Conservation (phyloP, 2,329 filamentous ascomycete species). For the Curvularia verruculosa region DNA sequence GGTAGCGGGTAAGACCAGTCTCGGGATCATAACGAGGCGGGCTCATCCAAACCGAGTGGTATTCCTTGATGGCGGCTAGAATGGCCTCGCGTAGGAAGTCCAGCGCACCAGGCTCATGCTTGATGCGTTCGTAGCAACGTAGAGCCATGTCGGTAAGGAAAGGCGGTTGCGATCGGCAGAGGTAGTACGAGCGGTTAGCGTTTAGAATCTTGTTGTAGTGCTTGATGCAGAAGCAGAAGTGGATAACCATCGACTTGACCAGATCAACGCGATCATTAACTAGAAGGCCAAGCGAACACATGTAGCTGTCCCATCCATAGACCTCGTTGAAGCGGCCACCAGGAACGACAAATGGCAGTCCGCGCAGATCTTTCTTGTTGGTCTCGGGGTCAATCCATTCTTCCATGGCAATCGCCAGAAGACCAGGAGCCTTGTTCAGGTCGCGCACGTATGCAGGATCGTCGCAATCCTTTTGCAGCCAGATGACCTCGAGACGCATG, state of each 20-base stretch:
- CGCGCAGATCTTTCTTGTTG: constrained; percentile 72
- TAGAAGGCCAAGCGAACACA: constrained; percentile 90
- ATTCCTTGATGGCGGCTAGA: constrained; percentile 95
- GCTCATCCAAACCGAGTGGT: constrained; percentile 83
- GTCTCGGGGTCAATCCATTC: constrained; percentile 69
- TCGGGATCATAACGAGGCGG: constrained; percentile 74
- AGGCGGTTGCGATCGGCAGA: constrained; percentile 90
- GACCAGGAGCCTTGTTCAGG: constrained; percentile 84
- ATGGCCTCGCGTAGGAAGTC: constrained; percentile 83
- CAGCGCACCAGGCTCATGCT: constrained; percentile 76
- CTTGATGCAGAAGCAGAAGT: constrained; percentile 98
- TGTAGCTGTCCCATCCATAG: constrained; percentile 99
- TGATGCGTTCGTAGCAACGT: constrained; percentile 91
- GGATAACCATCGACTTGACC: constrained; percentile 91
- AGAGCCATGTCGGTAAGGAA: constrained; percentile 98
- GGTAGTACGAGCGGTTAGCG: constrained; percentile 94
- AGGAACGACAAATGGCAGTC: constrained; percentile 94
- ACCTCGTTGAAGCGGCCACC: constrained; percentile 97
- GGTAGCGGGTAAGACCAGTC: constrained; percentile 83
- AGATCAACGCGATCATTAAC: constrained; percentile 84
- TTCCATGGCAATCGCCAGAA: constrained; percentile 89
- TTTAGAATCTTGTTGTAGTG: constrained; percentile 99
- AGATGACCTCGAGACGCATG: constrained; percentile 83
- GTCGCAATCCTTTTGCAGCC: constrained; percentile 72
- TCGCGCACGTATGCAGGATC: constrained; percentile 81